Percentiles rank a stretch among this genome's conserved stretches.
Evolutionary conservation across 2,329 filamentous ascomycete genomes (phyloP).

Genomic region (Neofusicoccum parvum): DNA sequence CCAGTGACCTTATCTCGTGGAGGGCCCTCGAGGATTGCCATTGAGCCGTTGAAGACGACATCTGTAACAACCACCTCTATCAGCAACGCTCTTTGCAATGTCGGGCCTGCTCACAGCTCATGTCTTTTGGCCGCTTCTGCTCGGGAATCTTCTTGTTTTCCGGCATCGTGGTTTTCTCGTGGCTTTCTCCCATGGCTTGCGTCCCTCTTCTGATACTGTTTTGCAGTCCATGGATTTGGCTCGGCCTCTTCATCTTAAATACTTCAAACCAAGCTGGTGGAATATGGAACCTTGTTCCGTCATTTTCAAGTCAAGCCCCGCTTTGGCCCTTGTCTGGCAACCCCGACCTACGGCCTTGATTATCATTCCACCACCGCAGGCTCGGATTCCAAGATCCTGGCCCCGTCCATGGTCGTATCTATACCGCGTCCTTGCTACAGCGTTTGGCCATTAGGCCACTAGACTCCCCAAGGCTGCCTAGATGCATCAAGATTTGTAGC

Average conservation of each 20-base stretch:
- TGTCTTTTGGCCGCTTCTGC: not conserved
- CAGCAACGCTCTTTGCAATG: not conserved
- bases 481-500: too few species aligned
- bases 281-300: not conserved
- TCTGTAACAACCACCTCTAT: not conserved
- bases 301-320: not conserved
- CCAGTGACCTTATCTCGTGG: not conserved
- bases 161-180: not conserved
- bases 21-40: slow-evolving; percentile 5
- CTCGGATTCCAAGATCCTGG: too few species aligned
- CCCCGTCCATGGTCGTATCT: too few species aligned
- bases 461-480: too few species aligned
- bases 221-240: not conserved
- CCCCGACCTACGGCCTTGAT: not conserved
- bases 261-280: not conserved
- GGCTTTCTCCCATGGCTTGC: not conserved
- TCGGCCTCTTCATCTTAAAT: not conserved
- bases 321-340: not conserved
- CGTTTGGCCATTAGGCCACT: too few species aligned
- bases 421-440: too few species aligned
- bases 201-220: not conserved
- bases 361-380: too few species aligned
- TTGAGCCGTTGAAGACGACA: slow-evolving; percentile 6
- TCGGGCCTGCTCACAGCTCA: not conserved
- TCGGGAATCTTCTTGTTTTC: not conserved